Evolutionary conservation across 192 early-diverging fungal species (phyloP).

Genomic region (Allomyces macrogynus): DNA sequence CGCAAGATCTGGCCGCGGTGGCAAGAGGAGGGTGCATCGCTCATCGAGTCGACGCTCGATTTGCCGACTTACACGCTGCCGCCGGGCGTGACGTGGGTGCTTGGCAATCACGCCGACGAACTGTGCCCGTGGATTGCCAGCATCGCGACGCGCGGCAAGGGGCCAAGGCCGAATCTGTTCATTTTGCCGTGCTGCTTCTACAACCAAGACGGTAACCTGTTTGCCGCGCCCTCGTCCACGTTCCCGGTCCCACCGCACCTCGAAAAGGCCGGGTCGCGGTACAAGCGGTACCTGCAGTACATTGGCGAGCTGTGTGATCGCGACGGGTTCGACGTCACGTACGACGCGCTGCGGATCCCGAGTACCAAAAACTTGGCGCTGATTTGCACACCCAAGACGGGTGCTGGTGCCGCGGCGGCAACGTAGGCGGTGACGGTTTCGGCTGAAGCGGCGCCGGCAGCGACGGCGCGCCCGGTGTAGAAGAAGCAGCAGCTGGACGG

Average conservation of each 20-base stretch:
- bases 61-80: neutral
- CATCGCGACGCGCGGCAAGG: constrained; percentile 17
- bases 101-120: constrained; percentile 81
- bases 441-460: no score
- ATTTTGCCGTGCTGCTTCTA: constrained; percentile 62
- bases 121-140: constrained; percentile 69
- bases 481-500: no score
- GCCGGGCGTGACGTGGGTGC: constrained; percentile 43
- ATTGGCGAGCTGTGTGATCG: constrained; percentile 23
- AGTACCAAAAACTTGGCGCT: constrained; percentile 63
- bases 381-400: constrained; percentile 22
- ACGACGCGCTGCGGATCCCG: constrained; percentile 52
- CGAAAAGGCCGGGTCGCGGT: constrained; percentile 31
- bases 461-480: no score
- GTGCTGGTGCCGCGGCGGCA: no score
- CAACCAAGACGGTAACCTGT: constrained; percentile 42
- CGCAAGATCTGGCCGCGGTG: constrained; percentile 47
- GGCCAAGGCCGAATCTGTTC: constrained; percentile 17
- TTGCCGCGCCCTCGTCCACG: constrained; percentile 5
- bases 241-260: constrained; percentile 8
- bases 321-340: constrained; percentile 37
- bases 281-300: constrained; percentile 44
- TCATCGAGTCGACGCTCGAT: neutral
- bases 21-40: neutral
- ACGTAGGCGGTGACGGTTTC: no score